phyloP scores from a whole-genome alignment of 139 green algal genomes.

The Astrephomene gubernaculifera region DNA sequence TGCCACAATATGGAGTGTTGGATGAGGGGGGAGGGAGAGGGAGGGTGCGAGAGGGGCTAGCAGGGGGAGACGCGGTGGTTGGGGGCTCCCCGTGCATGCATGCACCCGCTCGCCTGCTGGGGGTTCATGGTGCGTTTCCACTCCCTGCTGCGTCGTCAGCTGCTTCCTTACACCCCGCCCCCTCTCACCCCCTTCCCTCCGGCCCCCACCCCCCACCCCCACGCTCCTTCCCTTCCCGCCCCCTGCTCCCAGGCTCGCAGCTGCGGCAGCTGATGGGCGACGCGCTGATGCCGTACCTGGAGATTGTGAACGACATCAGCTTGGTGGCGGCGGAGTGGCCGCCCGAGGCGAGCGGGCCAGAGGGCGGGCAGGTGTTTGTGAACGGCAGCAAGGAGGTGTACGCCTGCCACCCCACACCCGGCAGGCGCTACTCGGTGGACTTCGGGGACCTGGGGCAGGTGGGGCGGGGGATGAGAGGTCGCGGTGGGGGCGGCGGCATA shows the following conservation, averaged over 20 bases:
- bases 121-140: no score
- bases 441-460: constrained; percentile 41
- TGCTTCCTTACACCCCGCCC: no score
- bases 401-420: constrained; percentile 40
- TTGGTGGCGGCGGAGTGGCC: constrained; percentile 25
- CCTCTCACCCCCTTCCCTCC: no score
- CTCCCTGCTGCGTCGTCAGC: no score
- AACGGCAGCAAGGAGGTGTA: constrained; percentile 21
- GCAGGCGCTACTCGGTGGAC: constrained; percentile 16
- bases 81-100: no score
- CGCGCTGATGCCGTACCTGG: background rate
- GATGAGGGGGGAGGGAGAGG: no score
- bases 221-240: no score
- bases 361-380: background rate
- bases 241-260: background rate
- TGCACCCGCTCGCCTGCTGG: no score
- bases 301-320: constrained; percentile 7
- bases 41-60: no score
- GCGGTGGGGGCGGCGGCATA: background rate
- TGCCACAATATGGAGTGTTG: no score
- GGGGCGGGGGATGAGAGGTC: background rate
- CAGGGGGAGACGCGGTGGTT: no score
- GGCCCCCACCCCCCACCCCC: no score
- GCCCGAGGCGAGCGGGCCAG: constrained; percentile 1
- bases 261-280: constrained; percentile 31